These are phyloP conservation scores for Wickerhamomyces sp. DNA, from an alignment of 1,139 yeast genomes.

Conservation along the genomic window DNA sequence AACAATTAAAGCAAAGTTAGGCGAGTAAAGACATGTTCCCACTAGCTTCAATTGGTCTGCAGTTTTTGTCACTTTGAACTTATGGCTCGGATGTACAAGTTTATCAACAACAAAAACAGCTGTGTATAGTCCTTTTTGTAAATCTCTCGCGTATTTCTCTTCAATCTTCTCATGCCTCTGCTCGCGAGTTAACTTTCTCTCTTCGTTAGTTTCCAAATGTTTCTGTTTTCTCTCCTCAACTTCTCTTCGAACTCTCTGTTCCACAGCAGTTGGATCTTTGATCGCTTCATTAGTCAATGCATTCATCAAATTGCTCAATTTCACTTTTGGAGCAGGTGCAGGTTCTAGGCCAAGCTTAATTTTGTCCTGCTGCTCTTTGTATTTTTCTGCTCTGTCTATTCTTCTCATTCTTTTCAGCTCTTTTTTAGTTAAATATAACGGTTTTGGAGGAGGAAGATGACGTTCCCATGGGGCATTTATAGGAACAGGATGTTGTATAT, in stretches of 20 bases:
- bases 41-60: conserved; percentile 66
- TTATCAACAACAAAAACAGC: conserved; percentile 56
- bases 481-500: conserved; percentile 80
- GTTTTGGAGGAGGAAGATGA: conserved; percentile 37
- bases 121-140: conserved; percentile 51
- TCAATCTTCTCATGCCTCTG: conserved; percentile 43
- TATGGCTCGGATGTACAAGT: conserved; percentile 60
- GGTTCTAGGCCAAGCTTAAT: conserved; percentile 79
- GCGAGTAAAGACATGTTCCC: conserved; percentile 47
- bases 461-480: conserved; percentile 54
- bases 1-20: conserved; percentile 50
- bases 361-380: conserved; percentile 72
- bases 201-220: conserved; percentile 61
- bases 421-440: conserved; percentile 64
- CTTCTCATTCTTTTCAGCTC: conserved; percentile 75
- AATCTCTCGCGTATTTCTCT: conserved; percentile 44
- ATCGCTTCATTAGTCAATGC: conserved; percentile 86
- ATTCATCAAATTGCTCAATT: conserved; percentile 75
- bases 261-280: conserved; percentile 85
- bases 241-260: conserved; percentile 63
- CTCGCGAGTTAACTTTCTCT: conserved; percentile 58
- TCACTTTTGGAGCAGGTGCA: conserved; percentile 88
- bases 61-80: conserved; percentile 71
- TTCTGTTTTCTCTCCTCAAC: conserved; percentile 56
- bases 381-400: conserved; percentile 59